Percentiles rank a stretch among this genome's conserved stretches.
Evolutionary conservation across 2,329 filamentous ascomycete genomes (phyloP).

Genomic region (Phialophora tarda): DNA sequence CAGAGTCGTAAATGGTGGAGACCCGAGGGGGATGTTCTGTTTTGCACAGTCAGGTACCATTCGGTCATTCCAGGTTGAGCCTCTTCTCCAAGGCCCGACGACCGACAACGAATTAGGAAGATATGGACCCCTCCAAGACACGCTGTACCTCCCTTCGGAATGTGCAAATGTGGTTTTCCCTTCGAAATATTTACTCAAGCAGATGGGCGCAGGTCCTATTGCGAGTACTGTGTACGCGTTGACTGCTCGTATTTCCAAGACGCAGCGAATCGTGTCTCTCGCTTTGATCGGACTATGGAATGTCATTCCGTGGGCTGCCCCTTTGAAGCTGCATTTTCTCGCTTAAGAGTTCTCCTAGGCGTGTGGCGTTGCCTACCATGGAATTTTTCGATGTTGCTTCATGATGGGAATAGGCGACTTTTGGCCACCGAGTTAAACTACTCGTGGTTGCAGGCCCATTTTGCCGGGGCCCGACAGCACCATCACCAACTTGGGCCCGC

Average conservation of each 20-base stretch:
- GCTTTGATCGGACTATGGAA: background rate
- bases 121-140: background rate
- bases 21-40: too few relatives aligned
- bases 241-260: background rate
- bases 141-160: background rate
- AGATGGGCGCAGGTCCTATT: too few relatives aligned
- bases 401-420: background rate
- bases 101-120: background rate
- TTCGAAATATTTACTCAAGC: background rate
- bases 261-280: background rate
- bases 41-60: background rate
- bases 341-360: background rate
- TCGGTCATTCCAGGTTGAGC: background rate
- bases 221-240: background rate
- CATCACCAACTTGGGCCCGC: slow-evolving; percentile 1
- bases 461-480: slow-evolving; percentile 6
- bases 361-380: background rate
- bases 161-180: background rate
- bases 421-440: slow-evolving; percentile 4
- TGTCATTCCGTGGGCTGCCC: background rate
- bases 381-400: slow-evolving; percentile 1
- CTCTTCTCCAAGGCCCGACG: background rate
- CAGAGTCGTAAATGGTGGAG: background rate
- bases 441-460: slow-evolving; percentile 10
- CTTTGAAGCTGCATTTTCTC: background rate